These are phyloP conservation scores for Linnemannia elongata DNA, from an alignment of 192 early-diverging fungal species.

Conservation along the genomic window DNA sequence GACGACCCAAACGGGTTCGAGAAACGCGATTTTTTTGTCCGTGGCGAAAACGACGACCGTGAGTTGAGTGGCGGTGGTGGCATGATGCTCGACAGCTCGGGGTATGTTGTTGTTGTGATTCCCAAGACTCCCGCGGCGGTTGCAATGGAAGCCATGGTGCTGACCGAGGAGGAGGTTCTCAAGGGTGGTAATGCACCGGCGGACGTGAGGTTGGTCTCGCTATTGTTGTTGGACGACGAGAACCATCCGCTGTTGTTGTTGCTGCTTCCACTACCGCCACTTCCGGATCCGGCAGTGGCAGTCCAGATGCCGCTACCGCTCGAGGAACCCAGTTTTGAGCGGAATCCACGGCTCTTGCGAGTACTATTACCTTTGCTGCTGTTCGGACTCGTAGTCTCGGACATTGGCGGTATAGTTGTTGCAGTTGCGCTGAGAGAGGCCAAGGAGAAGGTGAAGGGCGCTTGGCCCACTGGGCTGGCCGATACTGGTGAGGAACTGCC, in stretches of 20 bases:
- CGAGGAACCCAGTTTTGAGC: slow-evolving; percentile 5
- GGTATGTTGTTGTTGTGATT: neutral
- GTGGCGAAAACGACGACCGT: neutral
- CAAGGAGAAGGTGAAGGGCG: neutral
- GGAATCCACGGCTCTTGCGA: neutral
- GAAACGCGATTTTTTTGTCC: slow-evolving; percentile 1
- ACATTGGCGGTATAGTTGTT: neutral
- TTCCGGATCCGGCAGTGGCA: neutral
- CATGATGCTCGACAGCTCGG: neutral
- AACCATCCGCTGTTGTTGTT: slow-evolving; percentile 1
- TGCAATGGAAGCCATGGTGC: neutral
- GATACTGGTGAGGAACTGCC: neutral
- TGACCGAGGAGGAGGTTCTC: neutral
- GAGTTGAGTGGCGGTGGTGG: neutral
- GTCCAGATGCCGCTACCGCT: neutral
- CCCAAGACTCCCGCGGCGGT: neutral
- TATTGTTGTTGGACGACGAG: neutral
- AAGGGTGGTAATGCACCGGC: neutral
- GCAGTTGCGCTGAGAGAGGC: neutral
- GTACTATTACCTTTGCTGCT: neutral
- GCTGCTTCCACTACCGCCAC: neutral
- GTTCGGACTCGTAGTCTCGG: neutral
- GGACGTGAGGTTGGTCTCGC: neutral
- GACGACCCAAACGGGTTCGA: slow-evolving; percentile 9
- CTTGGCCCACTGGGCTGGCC: neutral